A percentile compares a stretch with the other conserved stretches of the same genome.
Conservation (phyloP, 805 yeast genomes). For the Kregervanrija pseudodelftensis region DNA sequence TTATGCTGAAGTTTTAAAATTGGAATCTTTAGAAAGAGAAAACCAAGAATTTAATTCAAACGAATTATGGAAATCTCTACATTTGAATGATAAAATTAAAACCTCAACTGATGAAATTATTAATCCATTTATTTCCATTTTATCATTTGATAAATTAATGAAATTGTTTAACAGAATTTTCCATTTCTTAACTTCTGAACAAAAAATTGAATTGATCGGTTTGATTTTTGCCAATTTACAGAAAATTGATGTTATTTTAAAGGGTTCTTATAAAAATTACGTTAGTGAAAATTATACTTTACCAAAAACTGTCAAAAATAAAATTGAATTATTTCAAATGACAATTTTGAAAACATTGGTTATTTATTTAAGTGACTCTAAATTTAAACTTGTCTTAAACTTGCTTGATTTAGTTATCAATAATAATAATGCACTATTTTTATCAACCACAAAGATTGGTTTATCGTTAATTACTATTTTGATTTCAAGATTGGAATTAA, state of each 20-base stretch:
- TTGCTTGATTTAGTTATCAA: conserved; percentile 63
- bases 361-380: conserved; percentile 74
- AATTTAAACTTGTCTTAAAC: conserved; percentile 71
- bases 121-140: conserved; percentile 76
- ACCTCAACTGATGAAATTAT: conserved; percentile 46
- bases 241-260: conserved; percentile 65
- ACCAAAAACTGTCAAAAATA: conserved; percentile 47
- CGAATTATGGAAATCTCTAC: conserved; percentile 71
- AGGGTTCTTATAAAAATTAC: conserved; percentile 73
- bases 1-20: conserved; percentile 65
- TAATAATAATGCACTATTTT: conserved; percentile 63
- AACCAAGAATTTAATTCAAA: conserved; percentile 36
- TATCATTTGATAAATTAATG: conserved; percentile 81
- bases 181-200: conserved; percentile 71
- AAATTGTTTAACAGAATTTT: conserved; percentile 84
- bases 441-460: conserved; percentile 70
- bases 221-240: conserved; percentile 75
- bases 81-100: conserved; percentile 55
- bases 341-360: conserved; percentile 81
- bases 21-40: conserved; percentile 71
- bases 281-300: conserved; percentile 32
- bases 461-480: conserved; percentile 83
- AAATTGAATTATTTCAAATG: conserved; percentile 70
- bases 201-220: conserved; percentile 69
- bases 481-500: conserved; percentile 84